Conservation (phyloP, 176 grass and related monocot genomes). For the Miscanthus lutarioriparius region DNA sequence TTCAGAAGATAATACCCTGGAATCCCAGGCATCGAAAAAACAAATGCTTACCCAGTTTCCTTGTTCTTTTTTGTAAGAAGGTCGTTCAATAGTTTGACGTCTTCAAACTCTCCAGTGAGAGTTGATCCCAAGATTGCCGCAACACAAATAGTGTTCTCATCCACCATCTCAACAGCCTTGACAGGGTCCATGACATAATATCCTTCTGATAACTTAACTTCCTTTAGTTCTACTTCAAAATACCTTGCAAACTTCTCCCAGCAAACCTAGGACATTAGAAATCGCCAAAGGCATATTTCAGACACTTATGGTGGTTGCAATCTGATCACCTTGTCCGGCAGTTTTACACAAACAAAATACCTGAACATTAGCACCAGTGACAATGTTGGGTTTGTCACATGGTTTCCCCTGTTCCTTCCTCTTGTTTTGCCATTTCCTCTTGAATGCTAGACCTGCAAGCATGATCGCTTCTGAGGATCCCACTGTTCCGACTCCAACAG, state of each 20-base stretch:
- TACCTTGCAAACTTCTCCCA: slow-evolving; percentile 91
- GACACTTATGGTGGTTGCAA: not conserved
- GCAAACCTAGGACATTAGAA: slow-evolving; percentile 53
- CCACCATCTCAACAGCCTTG: slow-evolving; percentile 86
- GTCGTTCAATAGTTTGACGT: slow-evolving; percentile 58
- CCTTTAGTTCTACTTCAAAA: slow-evolving; percentile 77
- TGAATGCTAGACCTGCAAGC: slow-evolving; percentile 82
- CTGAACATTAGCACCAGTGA: slow-evolving; percentile 91
- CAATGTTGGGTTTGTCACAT: slow-evolving; percentile 83
- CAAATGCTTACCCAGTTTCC: slow-evolving; percentile 59
- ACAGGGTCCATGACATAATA: slow-evolving; percentile 80
- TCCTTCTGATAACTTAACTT: slow-evolving; percentile 73
- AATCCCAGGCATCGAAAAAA: not conserved
- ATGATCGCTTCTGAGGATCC: slow-evolving; percentile 85
- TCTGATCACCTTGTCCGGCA: not conserved
- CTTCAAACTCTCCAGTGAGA: slow-evolving; percentile 80
- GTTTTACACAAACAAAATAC: slow-evolving; percentile 17
- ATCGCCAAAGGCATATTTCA: not conserved
- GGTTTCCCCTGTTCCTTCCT: slow-evolving; percentile 72
- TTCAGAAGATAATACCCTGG: not conserved
- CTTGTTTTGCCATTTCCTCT: slow-evolving; percentile 84
- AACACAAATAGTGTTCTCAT: slow-evolving; percentile 85
- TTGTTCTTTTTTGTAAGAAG: slow-evolving; percentile 74
- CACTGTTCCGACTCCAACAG: slow-evolving; percentile 69
- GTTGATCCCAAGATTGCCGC: slow-evolving; percentile 86